phyloP scores from a whole-genome alignment of 2,329 filamentous ascomycete species.

The Penicillium sp. region DNA sequence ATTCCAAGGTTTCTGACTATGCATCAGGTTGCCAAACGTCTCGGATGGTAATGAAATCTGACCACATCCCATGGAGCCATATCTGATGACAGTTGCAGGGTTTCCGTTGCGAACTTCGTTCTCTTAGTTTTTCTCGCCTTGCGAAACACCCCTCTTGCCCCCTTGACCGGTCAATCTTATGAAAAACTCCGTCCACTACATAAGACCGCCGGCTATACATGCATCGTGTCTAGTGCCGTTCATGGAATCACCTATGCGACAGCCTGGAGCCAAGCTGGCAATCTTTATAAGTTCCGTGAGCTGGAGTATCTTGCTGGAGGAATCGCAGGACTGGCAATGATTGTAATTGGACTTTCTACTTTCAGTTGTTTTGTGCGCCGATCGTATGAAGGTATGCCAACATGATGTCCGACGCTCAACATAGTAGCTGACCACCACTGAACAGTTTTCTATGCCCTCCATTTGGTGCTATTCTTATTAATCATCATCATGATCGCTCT shows the following conservation, averaged over 20 bases:
- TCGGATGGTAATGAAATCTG: constrained; percentile 10
- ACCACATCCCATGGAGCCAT: neutral
- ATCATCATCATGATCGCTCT: constrained; percentile 13
- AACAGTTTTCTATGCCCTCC: constrained; percentile 15
- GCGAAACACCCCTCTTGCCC: constrained; percentile 61
- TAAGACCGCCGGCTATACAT: constrained; percentile 54
- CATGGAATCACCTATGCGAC: constrained; percentile 35
- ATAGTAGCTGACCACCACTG: neutral
- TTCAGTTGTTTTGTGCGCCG: constrained; percentile 7
- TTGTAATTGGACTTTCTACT: constrained; percentile 42
- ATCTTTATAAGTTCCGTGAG: constrained; percentile 36
- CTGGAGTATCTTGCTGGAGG: constrained; percentile 51
- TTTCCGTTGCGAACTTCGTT: constrained; percentile 52
- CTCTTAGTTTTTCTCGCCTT: constrained; percentile 58
- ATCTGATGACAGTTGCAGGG: constrained; percentile 36
- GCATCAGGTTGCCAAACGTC: constrained; percentile 10
- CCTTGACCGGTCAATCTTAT: constrained; percentile 58
- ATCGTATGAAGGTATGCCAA: constrained; percentile 30
- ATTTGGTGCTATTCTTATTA: constrained; percentile 12
- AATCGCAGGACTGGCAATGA: constrained; percentile 53
- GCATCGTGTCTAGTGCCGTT: constrained; percentile 49
- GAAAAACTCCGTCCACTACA: constrained; percentile 62
- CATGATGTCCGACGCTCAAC: neutral
- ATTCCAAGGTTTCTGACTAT: neutral
- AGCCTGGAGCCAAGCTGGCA: constrained; percentile 45